phyloP scores from a whole-genome alignment of 2,329 filamentous ascomycete genomes.

The Dactylellina cionopaga region DNA sequence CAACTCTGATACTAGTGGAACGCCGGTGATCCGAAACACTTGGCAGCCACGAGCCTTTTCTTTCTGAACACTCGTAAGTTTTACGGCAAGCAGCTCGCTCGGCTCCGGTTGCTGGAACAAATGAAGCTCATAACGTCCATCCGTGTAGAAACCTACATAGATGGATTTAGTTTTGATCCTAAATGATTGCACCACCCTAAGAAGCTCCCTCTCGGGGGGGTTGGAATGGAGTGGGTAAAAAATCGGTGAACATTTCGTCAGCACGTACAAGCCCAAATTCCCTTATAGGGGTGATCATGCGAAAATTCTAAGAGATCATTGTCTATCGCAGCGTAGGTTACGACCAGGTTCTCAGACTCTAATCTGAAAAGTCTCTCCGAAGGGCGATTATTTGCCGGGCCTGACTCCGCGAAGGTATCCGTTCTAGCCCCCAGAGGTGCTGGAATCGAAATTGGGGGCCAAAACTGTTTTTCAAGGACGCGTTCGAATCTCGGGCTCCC shows the following conservation, averaged over 20 bases:
- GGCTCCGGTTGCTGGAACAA: conserved; percentile 16
- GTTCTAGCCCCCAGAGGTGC: background rate
- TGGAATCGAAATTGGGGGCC: conserved; percentile 11
- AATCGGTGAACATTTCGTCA: background rate
- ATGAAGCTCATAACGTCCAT: conserved; percentile 14
- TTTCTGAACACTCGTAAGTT: background rate
- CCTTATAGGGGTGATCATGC: conserved; percentile 15
- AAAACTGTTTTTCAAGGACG: background rate
- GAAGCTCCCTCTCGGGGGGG: no score
- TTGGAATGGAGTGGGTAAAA: background rate
- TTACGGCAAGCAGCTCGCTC: conserved; percentile 2
- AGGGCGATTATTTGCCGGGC: no score
- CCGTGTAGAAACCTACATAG: conserved; percentile 9
- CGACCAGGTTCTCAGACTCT: background rate
- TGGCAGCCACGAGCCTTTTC: background rate
- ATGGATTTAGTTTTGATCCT: background rate
- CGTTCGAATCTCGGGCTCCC: background rate
- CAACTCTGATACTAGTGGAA: background rate
- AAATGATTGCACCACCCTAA: background rate
- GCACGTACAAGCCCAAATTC: conserved; percentile 27
- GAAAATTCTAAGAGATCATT: conserved; percentile 1
- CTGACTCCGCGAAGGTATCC: background rate
- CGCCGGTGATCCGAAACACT: background rate
- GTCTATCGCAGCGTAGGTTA: conserved; percentile 5
- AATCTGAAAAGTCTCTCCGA: conserved; percentile 1